phyloP scores from a whole-genome alignment of 805 yeast species.

The Monosporozyma solicola region DNA sequence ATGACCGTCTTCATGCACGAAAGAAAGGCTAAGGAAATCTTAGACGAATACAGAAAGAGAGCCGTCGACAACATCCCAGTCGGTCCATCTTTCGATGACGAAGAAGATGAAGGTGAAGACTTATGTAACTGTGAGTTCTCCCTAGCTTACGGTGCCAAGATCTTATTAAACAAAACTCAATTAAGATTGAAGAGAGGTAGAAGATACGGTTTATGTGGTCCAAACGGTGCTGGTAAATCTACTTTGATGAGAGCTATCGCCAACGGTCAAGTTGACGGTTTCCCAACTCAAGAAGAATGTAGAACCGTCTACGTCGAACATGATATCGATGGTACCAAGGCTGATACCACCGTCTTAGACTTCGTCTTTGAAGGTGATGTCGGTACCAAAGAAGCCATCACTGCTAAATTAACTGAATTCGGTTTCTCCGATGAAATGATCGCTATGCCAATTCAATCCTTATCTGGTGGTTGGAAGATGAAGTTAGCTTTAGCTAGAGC shows the following conservation, averaged over 20 bases:
- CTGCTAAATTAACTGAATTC: slow-evolving; percentile 76
- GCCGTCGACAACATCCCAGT: slow-evolving; percentile 97
- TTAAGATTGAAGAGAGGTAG: slow-evolving; percentile 97
- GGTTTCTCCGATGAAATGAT: slow-evolving; percentile 92
- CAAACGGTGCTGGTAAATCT: slow-evolving; percentile 99
- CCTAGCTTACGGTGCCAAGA: slow-evolving; percentile 99
- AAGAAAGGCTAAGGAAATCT: slow-evolving; percentile 77
- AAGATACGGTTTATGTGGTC: slow-evolving; percentile 99
- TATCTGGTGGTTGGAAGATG: slow-evolving; percentile 99
- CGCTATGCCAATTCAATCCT: slow-evolving; percentile 85
- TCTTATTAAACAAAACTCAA: slow-evolving; percentile 98
- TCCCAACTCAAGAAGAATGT: slow-evolving; percentile 99
- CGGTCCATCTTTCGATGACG: slow-evolving; percentile 92
- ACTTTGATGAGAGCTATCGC: slow-evolving; percentile 97
- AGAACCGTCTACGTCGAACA: slow-evolving; percentile 99
- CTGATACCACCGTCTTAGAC: slow-evolving; percentile 89
- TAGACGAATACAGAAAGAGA: slow-evolving; percentile 91
- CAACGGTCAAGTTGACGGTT: slow-evolving; percentile 98
- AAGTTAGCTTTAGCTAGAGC: slow-evolving; percentile 99
- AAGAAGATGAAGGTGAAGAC: slow-evolving; percentile 98
- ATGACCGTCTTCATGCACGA: slow-evolving; percentile 94
- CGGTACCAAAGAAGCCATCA: slow-evolving; percentile 65
- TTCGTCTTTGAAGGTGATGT: slow-evolving; percentile 74
- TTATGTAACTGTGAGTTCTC: slow-evolving; percentile 99
- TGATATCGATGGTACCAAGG: slow-evolving; percentile 97